Base-by-base conservation (phyloP, 345 rosid species). In the Trapa incisa region DNA sequence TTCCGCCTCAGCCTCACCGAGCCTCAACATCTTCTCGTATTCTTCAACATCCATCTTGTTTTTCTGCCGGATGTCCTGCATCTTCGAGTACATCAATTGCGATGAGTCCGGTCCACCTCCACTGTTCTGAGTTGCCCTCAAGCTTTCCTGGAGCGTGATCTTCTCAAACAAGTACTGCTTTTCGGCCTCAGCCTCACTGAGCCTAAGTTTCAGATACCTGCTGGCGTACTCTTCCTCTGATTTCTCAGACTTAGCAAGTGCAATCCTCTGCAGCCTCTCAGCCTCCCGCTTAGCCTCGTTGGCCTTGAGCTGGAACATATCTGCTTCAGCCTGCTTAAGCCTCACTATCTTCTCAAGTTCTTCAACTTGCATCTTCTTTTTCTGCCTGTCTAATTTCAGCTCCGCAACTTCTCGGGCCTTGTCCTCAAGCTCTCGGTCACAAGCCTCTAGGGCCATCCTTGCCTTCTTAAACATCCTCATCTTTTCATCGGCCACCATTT, bases 171-270 rank as follows among this genome's bases (percentile, higher is more conserved):
- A 77, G 83, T 85, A 87, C 75, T 91, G 93, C 80, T 87, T 95
- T 83, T 95, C 98, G 0, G 97, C 99, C 80, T 91, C 99, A 0
- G 99, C 97, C 78, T 95, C 98, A 54, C 98, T 95, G 66, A 95
- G 78, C 65, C 96, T 85, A 41, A 80, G 94, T 66, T 95, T 88
- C 67, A 89, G 84, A 72, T 91, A 91, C 79, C 85, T 85, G 75
- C 79, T 89, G 3, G 96, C 94, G 71, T 87, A 95, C 74, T 95
- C 99, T 73, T 95, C 98, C 76, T 95, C 98, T 0, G 97, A 84
- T 76, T 88, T 91, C 65, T 91, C 97, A 37, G 86, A 82, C 71
- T 91, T 94, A 45, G 96, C 99, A 38, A 87, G 89, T 48, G 88
- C 87, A 58, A 94, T 89, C 75, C 95, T 86, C 80, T 91, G 92